phyloP scores from a whole-genome alignment of 192 early-diverging fungal species.

The Podila minutissima region DNA sequence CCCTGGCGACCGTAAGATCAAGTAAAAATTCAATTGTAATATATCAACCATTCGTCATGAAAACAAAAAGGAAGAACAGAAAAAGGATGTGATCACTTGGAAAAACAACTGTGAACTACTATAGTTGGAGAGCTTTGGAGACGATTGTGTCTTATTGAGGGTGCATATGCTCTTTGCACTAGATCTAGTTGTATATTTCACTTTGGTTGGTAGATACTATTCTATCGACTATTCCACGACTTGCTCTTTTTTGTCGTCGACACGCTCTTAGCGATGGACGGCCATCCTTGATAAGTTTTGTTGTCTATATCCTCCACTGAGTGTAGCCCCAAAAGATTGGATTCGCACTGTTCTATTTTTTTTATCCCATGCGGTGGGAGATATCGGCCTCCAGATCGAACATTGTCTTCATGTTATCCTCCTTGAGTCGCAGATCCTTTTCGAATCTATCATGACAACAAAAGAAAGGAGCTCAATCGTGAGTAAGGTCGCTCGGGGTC shows the following conservation, averaged over 20 bases:
- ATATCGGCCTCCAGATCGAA: constrained; percentile 40
- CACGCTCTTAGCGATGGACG: too few species aligned
- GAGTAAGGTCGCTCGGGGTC: not conserved
- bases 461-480: not conserved
- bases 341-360: not conserved
- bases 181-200: too few species aligned
- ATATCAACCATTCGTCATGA: too few species aligned
- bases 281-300: too few species aligned
- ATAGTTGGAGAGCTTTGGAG: too few species aligned
- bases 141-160: too few species aligned
- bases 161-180: too few species aligned
- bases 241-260: too few species aligned
- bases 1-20: constrained; percentile 43
- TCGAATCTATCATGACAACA: constrained; percentile 23
- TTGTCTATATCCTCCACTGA: not conserved
- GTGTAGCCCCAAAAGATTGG: not conserved
- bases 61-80: not conserved
- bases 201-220: too few species aligned
- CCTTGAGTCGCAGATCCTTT: constrained; percentile 46
- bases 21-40: constrained; percentile 8
- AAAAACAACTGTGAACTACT: too few species aligned
- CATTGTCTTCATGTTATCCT: constrained; percentile 36
- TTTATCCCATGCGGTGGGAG: constrained; percentile 32
- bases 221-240: too few species aligned
- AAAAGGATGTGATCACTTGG: not conserved